Percentiles rank a stretch among this genome's conserved stretches.
phyloP scores from a whole-genome alignment of 1,139 yeast genomes.

The Chernovozyma sophiae-reginae region DNA sequence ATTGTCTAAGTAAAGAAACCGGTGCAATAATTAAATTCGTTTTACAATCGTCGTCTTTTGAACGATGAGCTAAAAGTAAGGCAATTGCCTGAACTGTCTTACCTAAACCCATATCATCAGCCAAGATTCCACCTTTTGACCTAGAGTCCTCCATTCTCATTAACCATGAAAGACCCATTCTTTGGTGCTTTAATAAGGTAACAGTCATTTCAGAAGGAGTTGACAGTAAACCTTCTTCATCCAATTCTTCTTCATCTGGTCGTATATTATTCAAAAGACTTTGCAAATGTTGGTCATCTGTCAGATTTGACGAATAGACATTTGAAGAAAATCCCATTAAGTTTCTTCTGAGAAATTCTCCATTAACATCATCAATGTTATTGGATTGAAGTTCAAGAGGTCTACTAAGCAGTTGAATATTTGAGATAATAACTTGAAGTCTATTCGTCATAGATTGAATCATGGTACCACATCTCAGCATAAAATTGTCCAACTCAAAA shows the following conservation, averaged over 20 bases:
- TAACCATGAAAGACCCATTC: slow-evolving; percentile 83
- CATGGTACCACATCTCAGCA: neutral
- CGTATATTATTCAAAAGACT: slow-evolving; percentile 64
- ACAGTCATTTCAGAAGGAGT: slow-evolving; percentile 72
- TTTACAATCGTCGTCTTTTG: slow-evolving; percentile 27
- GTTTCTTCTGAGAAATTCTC: slow-evolving; percentile 7
- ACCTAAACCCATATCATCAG: slow-evolving; percentile 95
- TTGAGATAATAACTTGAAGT: neutral
- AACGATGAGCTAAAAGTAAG: slow-evolving; percentile 54
- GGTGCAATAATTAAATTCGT: slow-evolving; percentile 83
- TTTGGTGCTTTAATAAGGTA: slow-evolving; percentile 74
- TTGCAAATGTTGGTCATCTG: slow-evolving; percentile 38
- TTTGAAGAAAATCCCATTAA: slow-evolving; percentile 16
- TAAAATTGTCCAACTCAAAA: slow-evolving; percentile 3
- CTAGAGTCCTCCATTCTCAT: slow-evolving; percentile 57
- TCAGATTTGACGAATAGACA: slow-evolving; percentile 18
- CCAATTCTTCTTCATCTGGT: slow-evolving; percentile 49
- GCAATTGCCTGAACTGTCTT: slow-evolving; percentile 84
- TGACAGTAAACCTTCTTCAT: slow-evolving; percentile 37
- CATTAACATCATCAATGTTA: slow-evolving; percentile 5
- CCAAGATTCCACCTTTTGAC: slow-evolving; percentile 73
- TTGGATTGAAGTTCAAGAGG: neutral
- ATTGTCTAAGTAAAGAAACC: slow-evolving; percentile 75
- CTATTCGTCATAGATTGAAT: slow-evolving; percentile 3
- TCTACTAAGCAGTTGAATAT: slow-evolving; percentile 1